A percentile compares a stretch with the other conserved stretches of the same genome.
These are phyloP conservation scores for Dendrobium huoshanense DNA, from an alignment of 106 monocot species.

Conservation along the genomic window DNA sequence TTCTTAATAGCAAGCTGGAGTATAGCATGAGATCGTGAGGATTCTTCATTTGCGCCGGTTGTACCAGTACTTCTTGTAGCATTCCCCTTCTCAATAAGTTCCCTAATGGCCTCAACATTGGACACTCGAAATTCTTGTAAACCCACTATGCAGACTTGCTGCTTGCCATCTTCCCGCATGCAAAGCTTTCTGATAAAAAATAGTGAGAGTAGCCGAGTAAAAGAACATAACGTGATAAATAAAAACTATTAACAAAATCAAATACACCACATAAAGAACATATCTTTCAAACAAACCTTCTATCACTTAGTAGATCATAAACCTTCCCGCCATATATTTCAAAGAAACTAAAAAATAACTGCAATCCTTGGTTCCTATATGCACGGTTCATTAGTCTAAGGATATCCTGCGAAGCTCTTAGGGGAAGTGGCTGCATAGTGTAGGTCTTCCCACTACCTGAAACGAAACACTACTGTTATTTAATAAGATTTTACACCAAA, in stretches of 20 bases:
- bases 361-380: constrained; percentile 81
- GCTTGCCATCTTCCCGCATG: constrained; percentile 99
- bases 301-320: constrained; percentile 86
- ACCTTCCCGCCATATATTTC: constrained; percentile 99
- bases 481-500: neutral
- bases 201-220: neutral
- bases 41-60: constrained; percentile 98
- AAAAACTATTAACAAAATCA: neutral
- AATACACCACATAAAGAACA: too few species aligned
- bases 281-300: constrained; percentile 44
- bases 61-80: constrained; percentile 91
- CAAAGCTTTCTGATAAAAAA: constrained; percentile 73
- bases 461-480: constrained; percentile 4
- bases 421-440: constrained; percentile 93
- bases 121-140: constrained; percentile 79
- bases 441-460: constrained; percentile 98
- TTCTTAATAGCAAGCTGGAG: constrained; percentile 96
- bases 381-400: constrained; percentile 75
- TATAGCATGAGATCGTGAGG: constrained; percentile 97
- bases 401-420: constrained; percentile 92
- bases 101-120: constrained; percentile 72
- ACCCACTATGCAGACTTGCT: constrained; percentile 96
- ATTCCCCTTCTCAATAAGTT: constrained; percentile 92
- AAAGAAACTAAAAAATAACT: constrained; percentile 93
- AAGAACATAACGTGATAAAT: neutral